Conservation (phyloP, 2,329 filamentous ascomycete genomes). For the Neofusicoccum laricinum region DNA sequence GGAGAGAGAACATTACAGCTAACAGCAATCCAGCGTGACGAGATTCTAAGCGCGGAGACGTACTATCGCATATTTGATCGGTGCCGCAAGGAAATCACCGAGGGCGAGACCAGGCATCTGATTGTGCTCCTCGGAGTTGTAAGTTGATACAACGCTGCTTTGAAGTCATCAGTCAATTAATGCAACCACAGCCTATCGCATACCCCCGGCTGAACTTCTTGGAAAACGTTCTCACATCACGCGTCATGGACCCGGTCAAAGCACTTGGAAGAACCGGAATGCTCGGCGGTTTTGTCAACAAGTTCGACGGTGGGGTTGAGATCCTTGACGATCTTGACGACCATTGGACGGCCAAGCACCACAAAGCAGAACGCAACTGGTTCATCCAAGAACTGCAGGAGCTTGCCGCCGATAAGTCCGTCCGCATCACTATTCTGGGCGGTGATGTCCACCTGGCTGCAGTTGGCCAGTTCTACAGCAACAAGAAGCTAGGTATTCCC, state of each 20-base stretch:
- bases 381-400: constrained; percentile 91
- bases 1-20: constrained; percentile 19
- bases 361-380: constrained; percentile 85
- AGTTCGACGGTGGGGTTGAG: constrained; percentile 87
- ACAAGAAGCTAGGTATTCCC: constrained; percentile 73
- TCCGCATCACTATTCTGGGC: constrained; percentile 86
- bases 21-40: constrained; percentile 51
- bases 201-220: constrained; percentile 54
- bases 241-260: constrained; percentile 84
- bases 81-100: constrained; percentile 75
- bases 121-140: constrained; percentile 81
- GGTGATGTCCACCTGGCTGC: constrained; percentile 93
- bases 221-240: constrained; percentile 73
- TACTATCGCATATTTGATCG: constrained; percentile 86
- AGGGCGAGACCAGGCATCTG: constrained; percentile 84
- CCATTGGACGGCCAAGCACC: constrained; percentile 94
- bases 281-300: constrained; percentile 77
- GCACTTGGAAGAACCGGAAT: constrained; percentile 78
- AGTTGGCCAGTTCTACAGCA: constrained; percentile 92
- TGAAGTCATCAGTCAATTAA: background rate
- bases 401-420: constrained; percentile 85
- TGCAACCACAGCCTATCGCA: constrained; percentile 37
- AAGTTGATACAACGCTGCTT: constrained; percentile 31
- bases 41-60: constrained; percentile 75
- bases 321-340: constrained; percentile 91